These are phyloP conservation scores for Colletotrichum paranaense DNA, from an alignment of 2,329 filamentous ascomycete species.

Conservation along the genomic window DNA sequence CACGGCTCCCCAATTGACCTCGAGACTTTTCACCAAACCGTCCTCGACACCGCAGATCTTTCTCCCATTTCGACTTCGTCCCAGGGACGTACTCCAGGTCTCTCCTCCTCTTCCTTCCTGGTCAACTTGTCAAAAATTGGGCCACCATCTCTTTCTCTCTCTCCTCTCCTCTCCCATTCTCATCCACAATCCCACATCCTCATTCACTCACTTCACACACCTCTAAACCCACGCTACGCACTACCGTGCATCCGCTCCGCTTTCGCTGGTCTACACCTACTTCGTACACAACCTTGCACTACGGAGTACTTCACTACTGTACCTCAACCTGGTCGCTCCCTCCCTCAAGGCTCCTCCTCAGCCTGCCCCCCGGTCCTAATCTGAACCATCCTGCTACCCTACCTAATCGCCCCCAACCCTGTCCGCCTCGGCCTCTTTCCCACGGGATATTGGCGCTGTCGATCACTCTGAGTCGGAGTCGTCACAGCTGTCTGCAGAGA, in stretches of 20 bases:
- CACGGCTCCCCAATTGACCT: slow-evolving; percentile 30
- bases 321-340: slow-evolving; percentile 19
- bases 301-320: too few relatives aligned
- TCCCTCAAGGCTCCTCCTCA: slow-evolving; percentile 43
- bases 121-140: slow-evolving; percentile 35
- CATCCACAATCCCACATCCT: too few relatives aligned
- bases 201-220: too few relatives aligned
- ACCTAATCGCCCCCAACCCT: slow-evolving; percentile 56
- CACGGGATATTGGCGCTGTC: slow-evolving; percentile 64
- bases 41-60: slow-evolving; percentile 31
- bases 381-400: slow-evolving; percentile 50
- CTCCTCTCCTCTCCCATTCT: neutral
- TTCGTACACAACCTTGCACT: neutral
- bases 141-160: slow-evolving; percentile 24
- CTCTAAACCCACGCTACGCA: slow-evolving; percentile 25
- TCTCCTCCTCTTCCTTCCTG: slow-evolving; percentile 31
- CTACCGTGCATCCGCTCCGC: slow-evolving; percentile 31
- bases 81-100: slow-evolving; percentile 32
- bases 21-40: slow-evolving; percentile 33
- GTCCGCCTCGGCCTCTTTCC: slow-evolving; percentile 57
- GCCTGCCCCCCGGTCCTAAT: slow-evolving; percentile 44
- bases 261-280: slow-evolving; percentile 17
- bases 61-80: slow-evolving; percentile 27
- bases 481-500: slow-evolving; percentile 56
- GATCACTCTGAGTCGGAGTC: slow-evolving; percentile 64